Percentiles rank a stretch among this genome's conserved stretches.
Evolutionary conservation across 495 filamentous ascomycete species (phyloP).

Genomic region (Amniculicola lignicola): DNA sequence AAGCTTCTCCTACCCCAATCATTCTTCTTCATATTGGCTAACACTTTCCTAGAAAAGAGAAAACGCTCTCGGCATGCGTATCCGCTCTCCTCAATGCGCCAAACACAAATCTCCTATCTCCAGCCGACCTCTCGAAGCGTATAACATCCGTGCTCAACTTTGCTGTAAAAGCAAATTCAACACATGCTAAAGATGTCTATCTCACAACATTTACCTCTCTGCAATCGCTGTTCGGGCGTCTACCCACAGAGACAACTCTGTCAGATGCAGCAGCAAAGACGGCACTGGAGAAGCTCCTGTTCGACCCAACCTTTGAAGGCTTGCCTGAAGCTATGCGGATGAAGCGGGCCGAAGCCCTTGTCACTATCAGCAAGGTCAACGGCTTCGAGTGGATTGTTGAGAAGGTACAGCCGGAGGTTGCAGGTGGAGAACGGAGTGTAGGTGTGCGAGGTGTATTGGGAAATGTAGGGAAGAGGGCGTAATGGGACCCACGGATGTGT

Average conservation of each 20-base stretch:
- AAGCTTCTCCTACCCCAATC: conserved; percentile 6
- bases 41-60: conserved; percentile 25
- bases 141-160: conserved; percentile 15
- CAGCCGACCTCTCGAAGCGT: conserved; percentile 6
- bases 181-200: conserved; percentile 23
- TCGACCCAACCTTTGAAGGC: conserved; percentile 29
- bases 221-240: conserved; percentile 22
- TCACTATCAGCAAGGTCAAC: conserved; percentile 16
- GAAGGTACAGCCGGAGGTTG: conserved; percentile 21
- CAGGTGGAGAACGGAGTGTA: conserved; percentile 29
- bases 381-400: conserved; percentile 19
- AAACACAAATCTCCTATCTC: conserved; percentile 1
- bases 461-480: conserved; percentile 17
- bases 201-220: conserved; percentile 30
- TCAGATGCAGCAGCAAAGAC: not conserved
- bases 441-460: conserved; percentile 23
- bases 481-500: too few species aligned
- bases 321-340: conserved; percentile 32
- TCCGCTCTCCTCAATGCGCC: conserved; percentile 10
- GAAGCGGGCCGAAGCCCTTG: conserved; percentile 31
- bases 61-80: conserved; percentile 29
- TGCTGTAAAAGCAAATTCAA: conserved; percentile 11
- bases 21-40: not conserved
- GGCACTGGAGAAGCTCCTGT: conserved; percentile 23
- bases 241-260: not conserved